Base-by-base conservation (phyloP, 805 yeast species). In the Schizosaccharomyces japonicus region DNA sequence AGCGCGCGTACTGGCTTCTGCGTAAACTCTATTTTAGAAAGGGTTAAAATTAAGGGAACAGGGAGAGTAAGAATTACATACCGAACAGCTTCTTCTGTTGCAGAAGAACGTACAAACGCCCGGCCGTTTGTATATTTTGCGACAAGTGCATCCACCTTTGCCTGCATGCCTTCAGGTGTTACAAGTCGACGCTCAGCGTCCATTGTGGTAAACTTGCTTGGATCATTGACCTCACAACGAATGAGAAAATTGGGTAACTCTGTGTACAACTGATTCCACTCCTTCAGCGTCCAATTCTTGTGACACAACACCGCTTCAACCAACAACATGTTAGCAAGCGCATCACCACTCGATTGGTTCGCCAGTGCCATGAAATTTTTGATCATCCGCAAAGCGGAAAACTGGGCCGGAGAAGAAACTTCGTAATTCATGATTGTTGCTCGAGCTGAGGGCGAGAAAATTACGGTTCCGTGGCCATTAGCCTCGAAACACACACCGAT, bases 321-420 rank as follows among this genome's bases (percentile, higher is more conserved):
- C 4, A 80, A 74, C 50, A 90, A 63, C 61, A 90, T 66, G 60
- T 90, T 98, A n/a, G 94, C 75, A 47, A 90, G 78, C 8, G 98
- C 94, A 60, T 90, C 98, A 28, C 98, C 98, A n/a, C 90, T 96
- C 1, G 96, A 79, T 61, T 90, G 96, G 61, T 90, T 90, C 59
- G 90, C 82, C 52, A 90, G 65, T 49, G 73, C 70, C 29, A 79
- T 71, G 50, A 87, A 69, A 13, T 72, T 65, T 50, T 68, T 63
- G 52, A 90, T 65, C 1, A 78, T 67, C 49, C 65, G 59, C 29
- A 78, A 62, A 1, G 80, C 72, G 19, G 65, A 57, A 40, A 59
- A 58, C 53, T 75, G 75, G 17, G 64, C 66, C 4, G 67, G 68
- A 6, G 66, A 57, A 0, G 58, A 49, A 1, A 73, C 63, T 30